Conservation (phyloP, 306 rosid genomes). For the Neltuma alba region DNA sequence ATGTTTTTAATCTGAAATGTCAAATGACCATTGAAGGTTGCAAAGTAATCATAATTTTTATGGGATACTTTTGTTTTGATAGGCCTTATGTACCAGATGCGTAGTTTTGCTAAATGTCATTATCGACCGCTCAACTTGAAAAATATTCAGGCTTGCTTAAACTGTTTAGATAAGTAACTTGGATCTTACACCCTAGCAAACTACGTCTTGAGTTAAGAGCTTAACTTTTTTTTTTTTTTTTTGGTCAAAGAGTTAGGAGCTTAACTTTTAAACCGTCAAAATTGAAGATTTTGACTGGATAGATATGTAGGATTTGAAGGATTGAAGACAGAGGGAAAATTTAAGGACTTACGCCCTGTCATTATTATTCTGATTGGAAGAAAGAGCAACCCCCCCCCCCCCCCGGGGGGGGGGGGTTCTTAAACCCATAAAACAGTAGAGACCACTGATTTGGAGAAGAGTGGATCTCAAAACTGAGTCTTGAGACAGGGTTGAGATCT, state of each 20-base stretch:
- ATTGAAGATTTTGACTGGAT: not conserved
- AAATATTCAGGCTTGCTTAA: conserved; percentile 7
- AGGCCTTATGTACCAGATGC: not conserved
- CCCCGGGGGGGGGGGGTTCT: no score
- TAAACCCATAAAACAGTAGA: no score
- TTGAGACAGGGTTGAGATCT: no score
- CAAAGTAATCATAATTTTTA: conserved; percentile 17
- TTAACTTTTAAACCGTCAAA: not conserved
- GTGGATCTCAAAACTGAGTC: no score
- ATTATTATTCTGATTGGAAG: no score
- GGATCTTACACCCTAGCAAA: conserved; percentile 14
- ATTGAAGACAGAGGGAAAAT: no score
- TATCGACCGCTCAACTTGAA: not conserved
- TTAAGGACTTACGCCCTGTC: no score
- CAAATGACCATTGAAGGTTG: conserved; percentile 20
- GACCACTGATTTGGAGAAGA: no score
- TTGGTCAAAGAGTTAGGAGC: conserved; percentile 9
- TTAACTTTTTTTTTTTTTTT: no score
- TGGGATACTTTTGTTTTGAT: not conserved
- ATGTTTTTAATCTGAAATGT: conserved; percentile 17
- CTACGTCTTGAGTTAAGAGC: not conserved
- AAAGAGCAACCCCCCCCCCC: no score
- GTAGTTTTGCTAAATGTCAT: conserved; percentile 3
- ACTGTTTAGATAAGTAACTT: conserved; percentile 2
- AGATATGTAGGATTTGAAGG: no score